phyloP scores from a whole-genome alignment of 345 rosid genomes.

The Barbarea vulgaris region DNA sequence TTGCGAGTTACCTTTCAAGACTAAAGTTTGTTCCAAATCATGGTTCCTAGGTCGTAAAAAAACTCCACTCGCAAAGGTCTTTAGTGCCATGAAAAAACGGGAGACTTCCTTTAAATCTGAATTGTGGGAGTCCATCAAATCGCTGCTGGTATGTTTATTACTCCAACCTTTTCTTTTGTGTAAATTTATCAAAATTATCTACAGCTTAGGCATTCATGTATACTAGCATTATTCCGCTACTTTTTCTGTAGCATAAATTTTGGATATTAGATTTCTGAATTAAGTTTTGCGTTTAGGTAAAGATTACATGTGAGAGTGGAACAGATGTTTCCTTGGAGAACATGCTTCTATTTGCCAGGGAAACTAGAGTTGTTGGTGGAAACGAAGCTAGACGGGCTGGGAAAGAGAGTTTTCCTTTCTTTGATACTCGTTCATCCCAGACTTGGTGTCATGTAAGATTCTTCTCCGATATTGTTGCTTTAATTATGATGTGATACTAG shows the following conservation, averaged over 20 bases:
- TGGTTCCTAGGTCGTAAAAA: conserved; percentile 50
- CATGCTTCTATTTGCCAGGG: conserved; percentile 56
- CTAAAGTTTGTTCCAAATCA: conserved; percentile 27
- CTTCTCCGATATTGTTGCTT: conserved; percentile 24
- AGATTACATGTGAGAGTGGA: conserved; percentile 43
- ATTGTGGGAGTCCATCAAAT: conserved; percentile 52
- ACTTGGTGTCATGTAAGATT: conserved; percentile 59
- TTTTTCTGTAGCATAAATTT: conserved; percentile 3
- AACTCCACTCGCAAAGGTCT: conserved; percentile 54
- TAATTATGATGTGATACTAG: not conserved
- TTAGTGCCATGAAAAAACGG: conserved; percentile 60
- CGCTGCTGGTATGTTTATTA: conserved; percentile 51
- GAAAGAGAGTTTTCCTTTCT: conserved; percentile 39
- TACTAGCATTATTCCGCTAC: not conserved
- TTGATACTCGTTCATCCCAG: conserved; percentile 46
- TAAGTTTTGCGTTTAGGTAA: conserved; percentile 48
- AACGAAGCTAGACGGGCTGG: conserved; percentile 37
- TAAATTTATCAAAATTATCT: not conserved
- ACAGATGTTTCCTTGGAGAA: conserved; percentile 57
- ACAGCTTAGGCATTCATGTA: conserved; percentile 12
- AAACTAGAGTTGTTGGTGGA: conserved; percentile 41
- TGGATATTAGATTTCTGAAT: conserved; percentile 6
- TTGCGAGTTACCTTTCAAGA: conserved; percentile 2
- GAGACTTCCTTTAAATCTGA: conserved; percentile 62
- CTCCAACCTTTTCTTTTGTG: conserved; percentile 18